phyloP scores from a whole-genome alignment of 805 yeast species.

The Metschnikowia baotianmanensis region DNA sequence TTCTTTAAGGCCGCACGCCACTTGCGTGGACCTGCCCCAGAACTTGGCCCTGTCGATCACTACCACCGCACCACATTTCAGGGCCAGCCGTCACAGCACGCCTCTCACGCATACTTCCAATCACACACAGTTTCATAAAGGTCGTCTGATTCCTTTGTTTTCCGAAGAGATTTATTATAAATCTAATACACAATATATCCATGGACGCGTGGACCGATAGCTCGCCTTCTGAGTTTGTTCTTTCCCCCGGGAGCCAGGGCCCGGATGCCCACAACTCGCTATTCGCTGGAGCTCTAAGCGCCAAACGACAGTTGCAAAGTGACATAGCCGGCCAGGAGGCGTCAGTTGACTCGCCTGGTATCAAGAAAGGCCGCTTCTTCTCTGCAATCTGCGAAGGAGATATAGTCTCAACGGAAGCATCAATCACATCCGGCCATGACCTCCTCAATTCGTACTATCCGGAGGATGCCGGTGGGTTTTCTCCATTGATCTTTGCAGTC shows the following conservation, averaged over 20 bases:
- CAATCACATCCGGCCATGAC: conserved; percentile 22
- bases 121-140: too few species aligned
- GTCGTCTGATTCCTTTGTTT: too few species aligned
- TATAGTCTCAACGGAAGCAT: conserved; percentile 31
- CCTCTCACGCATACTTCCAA: too few species aligned
- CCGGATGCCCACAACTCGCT: conserved; percentile 12
- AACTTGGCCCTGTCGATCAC: too few species aligned
- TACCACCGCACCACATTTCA: too few species aligned
- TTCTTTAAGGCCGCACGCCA: too few species aligned
- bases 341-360: background rate
- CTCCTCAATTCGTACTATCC: conserved; percentile 23
- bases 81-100: too few species aligned
- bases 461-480: conserved; percentile 29
- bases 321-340: background rate
- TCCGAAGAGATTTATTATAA: background rate
- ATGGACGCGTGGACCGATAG: conserved; percentile 10
- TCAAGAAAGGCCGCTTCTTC: conserved; percentile 17
- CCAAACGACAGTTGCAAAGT: conserved; percentile 7
- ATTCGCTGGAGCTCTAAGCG: conserved; percentile 8
- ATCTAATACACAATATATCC: background rate
- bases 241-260: conserved; percentile 3
- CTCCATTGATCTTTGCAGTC: conserved; percentile 48
- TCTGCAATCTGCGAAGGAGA: conserved; percentile 40
- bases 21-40: too few species aligned
- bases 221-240: conserved; percentile 4